Conservation (phyloP, 768 basidiomycete species). For the Hygrophorus russula region DNA sequence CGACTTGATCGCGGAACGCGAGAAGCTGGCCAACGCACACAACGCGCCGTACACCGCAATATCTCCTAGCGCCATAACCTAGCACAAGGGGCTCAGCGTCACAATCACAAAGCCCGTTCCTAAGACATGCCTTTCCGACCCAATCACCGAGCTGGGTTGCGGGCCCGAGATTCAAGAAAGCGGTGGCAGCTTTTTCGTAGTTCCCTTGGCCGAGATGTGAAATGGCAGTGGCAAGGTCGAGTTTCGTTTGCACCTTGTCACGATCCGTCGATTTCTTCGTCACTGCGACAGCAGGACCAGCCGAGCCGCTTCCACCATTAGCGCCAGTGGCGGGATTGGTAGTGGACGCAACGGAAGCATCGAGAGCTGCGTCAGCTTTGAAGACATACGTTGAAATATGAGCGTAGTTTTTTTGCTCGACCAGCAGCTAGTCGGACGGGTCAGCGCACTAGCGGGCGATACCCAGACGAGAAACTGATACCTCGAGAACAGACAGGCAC, state of each 20-base stretch:
- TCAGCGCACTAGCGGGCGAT: not conserved
- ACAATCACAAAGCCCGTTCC: not conserved
- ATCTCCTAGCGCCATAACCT: slow-evolving; percentile 74
- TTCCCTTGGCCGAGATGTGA: slow-evolving; percentile 58
- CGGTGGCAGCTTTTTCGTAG: slow-evolving; percentile 73
- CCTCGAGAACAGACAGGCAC: slow-evolving; percentile 77
- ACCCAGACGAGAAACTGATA: slow-evolving; percentile 16
- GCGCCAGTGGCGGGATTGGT: slow-evolving; percentile 14
- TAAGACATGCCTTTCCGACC: slow-evolving; percentile 48
- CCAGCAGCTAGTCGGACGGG: slow-evolving; percentile 44
- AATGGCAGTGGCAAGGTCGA: slow-evolving; percentile 74
- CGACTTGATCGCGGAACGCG: slow-evolving; percentile 57
- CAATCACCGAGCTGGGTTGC: slow-evolving; percentile 65
- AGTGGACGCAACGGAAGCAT: slow-evolving; percentile 35
- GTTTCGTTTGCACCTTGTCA: slow-evolving; percentile 62
- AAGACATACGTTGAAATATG: slow-evolving; percentile 88
- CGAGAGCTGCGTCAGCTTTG: slow-evolving; percentile 90
- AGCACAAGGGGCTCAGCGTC: slow-evolving; percentile 1
- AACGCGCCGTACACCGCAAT: slow-evolving; percentile 81
- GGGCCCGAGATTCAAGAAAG: slow-evolving; percentile 59
- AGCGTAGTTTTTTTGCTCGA: slow-evolving; percentile 79
- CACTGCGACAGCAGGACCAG: slow-evolving; percentile 11
- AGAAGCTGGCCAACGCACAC: slow-evolving; percentile 70
- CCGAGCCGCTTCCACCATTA: not conserved
- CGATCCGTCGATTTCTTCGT: slow-evolving; percentile 49